Evolutionary conservation across 345 rosid genomes (phyloP), one percentile per base, ranked within the genome.

Genomic region (Populus davidiana): DNA sequence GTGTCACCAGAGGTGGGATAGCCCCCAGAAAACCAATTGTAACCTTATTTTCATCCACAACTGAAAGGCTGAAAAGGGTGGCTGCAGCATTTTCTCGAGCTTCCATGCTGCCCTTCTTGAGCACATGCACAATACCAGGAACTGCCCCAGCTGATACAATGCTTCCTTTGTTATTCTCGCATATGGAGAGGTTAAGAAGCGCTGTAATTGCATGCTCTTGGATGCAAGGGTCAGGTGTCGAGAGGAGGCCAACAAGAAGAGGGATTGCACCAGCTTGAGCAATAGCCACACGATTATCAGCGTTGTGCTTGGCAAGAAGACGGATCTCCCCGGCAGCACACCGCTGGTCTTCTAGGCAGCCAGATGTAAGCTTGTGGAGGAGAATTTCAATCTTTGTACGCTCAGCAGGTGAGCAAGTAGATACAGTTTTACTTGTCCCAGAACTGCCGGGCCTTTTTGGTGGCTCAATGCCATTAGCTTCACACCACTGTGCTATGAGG

Each of bases 261-360:
- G 98, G 99, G 81, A 96, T 89, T 65, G 98, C 99, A 72, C 99
- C 99, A 67, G 99, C 99, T 87, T 96, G 97, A 31, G 99, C 99
- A 73, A 96, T 91, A 68, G 99, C 99, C 70, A 96, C 92, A 8
- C 98, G 98, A 70, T 96, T 96, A 80, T 93, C 97, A 43, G 99
- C 93, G 78, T 92, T 96, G 38, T 98, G 96, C 83, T 96, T 96
- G 33, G 98, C 99, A 67, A 96, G 97, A 77, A 93, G 98, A 29
- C 98, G 98, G 78, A 96, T 90, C 87, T 96, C 98, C 8, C 96
- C 93, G 11, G 99, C 96, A 56, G 98, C 97, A 70, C 88, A 79
- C 67, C 90, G 86, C 77, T 91, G 98, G 82, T 91, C 97, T 76
- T 93, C 99, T 1, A 93, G 86, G 84, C 80, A 88, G 67, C 88